phyloP scores from a whole-genome alignment of 768 basidiomycete genomes.

The Kwoniella dendrophila region DNA sequence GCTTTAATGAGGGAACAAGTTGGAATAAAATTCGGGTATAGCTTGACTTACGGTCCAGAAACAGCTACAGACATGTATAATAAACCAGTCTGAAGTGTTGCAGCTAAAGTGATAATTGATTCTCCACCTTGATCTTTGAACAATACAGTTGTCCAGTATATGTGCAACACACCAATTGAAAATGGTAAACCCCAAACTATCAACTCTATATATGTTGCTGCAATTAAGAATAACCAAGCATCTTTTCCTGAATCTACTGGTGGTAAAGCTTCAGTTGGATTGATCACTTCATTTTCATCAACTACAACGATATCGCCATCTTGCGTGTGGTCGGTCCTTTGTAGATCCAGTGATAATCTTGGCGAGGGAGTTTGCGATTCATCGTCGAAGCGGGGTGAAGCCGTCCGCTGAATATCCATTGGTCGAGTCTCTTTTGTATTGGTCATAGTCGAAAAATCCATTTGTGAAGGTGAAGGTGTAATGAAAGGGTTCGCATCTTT shows the following conservation, averaged over 20 bases:
- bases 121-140: conserved; percentile 37
- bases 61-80: conserved; percentile 40
- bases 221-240: conserved; percentile 48
- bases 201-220: conserved; percentile 45
- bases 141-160: conserved; percentile 43
- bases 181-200: conserved; percentile 51
- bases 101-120: conserved; percentile 41
- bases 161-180: conserved; percentile 48
- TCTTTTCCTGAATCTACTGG: conserved; percentile 36
- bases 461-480: no score
- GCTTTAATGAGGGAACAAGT: no score
- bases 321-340: not conserved
- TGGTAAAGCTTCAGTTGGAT: conserved; percentile 13
- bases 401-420: no score
- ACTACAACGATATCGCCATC: not conserved
- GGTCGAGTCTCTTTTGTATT: no score
- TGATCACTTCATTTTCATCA: not conserved
- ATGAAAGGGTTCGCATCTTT: no score
- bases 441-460: no score
- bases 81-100: conserved; percentile 48
- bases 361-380: no score
- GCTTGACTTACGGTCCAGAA: conserved; percentile 49
- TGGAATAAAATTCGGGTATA: no score
- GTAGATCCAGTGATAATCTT: no score
- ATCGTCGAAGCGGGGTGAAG: no score